Evolutionary conservation across 176 grass and related monocot genomes (phyloP), one percentile per base, ranked within the genome.

Genomic region (Ensete ventricosum): DNA sequence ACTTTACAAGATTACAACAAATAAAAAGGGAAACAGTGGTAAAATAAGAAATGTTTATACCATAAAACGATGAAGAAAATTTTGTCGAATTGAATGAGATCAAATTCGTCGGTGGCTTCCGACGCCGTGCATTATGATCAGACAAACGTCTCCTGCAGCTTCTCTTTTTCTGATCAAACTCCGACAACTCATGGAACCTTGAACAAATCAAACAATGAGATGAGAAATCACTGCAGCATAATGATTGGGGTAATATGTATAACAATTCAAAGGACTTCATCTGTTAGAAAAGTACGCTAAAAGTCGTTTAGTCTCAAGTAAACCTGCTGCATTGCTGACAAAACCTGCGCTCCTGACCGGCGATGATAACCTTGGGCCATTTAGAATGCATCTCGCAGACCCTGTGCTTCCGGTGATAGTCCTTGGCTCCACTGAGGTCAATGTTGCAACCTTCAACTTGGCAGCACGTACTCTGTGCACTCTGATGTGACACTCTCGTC

Each of bases 291-390:
- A 72, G 71, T 58, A 70, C 11, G 49, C 62, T 71, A 21, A 73
- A 77, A 43, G 34, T 73, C 27, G 10, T 66, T 52, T 19, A 26
- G 62, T 10, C 21, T 25, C 53, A 76, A 24, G 69, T 81, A 82
- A 98, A 98, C 96, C 86, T 82, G 81, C 96, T 99, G 79, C 96
- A 99, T 77, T 99, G 96, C 80, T 99, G 96, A 79, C 96, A 99
- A 82, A 99, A 99, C 64, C 96, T 84, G 53, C 91, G 82, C 88
- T 99, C 91, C 75, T 89, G 83, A 72, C 88, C 91, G 29, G 80
- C 84, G 55, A 99, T 73, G 14, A 86, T 43, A 72, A 99, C 95
- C 78, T 83, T 88, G 1, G 88, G 84, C 67, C 86, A 62, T 73
- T 95, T 99, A 43, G 90, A 81, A 55, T 99, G 96, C 80, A 20